Base-by-base conservation (phyloP, 768 basidiomycete genomes). In the Phlegmacium glaucopus region DNA sequence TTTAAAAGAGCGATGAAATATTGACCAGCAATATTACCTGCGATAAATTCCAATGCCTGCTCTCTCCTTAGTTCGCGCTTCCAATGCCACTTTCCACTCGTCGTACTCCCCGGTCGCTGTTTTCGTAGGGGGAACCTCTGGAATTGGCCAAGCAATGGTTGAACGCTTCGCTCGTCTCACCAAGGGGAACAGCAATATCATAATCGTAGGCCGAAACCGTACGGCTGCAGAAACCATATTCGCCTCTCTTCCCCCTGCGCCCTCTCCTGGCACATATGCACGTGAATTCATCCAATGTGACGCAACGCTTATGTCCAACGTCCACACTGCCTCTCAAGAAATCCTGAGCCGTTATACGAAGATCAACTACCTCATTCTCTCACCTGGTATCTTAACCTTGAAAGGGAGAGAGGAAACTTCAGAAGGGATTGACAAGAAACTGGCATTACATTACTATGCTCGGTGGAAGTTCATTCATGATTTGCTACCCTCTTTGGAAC, bases 201-300 rank as follows among this genome's bases (percentile, higher is more conserved):
- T 81, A 53, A 66, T 82, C 53, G 67, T 77, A 26, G 80, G 79
- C 0, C 70, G 78, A 9, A 80, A 79, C 61, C 67, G 68, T 38
- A 60, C 50, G 12, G 74, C 79, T 5, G 80, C 77, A 2, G 69
- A 78, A 28, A 44, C 57, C 15, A 71, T 78, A 51, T 64, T 83
- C 46, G 66, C 72, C 1, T 58, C 57, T 2, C 57, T 80, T 39
- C 74, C 76, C 13, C 62, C 66, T 15, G 55, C 58, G 15, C 34
- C 39, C 40, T 44, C 22, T 37, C 36, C 8, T 27, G 54, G 39
- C 35, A 54, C 44, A 10, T 22, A 47, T 28, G 56, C 48, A 15
- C 70, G 73, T 60, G 74, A 78, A 51, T 80, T 80, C 56, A 66
- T 80, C n/a, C 58, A 70, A 49, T 78, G 78, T 65, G 80, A 81